Conservation (phyloP, 2,329 filamentous ascomycete genomes). For the Venturia pyrina region DNA sequence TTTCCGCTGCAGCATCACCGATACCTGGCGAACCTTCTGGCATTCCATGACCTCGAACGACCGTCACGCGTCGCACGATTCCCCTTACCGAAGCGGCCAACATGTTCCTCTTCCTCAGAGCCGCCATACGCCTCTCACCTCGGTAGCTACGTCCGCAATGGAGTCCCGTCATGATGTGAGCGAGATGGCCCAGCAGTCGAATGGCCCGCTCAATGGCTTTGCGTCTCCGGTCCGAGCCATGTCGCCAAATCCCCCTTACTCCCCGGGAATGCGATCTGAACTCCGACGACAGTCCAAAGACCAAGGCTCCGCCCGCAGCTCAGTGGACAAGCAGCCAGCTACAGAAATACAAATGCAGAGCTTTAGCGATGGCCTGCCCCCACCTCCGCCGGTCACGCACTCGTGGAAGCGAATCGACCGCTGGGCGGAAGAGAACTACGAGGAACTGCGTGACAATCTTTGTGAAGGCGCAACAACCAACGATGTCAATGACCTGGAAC, state of each 20-base stretch:
- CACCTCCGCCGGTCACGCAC: slow-evolving; percentile 75
- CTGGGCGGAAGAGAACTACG: slow-evolving; percentile 92
- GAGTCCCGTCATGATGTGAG: slow-evolving; percentile 82
- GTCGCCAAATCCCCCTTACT: slow-evolving; percentile 65
- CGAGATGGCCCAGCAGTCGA: slow-evolving; percentile 15
- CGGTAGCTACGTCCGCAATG: slow-evolving; percentile 72
- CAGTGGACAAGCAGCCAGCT: slow-evolving; percentile 53
- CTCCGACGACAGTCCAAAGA: slow-evolving; percentile 56
- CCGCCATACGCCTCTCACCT: slow-evolving; percentile 72
- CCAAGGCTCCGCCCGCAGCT: slow-evolving; percentile 41
- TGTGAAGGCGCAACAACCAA: slow-evolving; percentile 88
- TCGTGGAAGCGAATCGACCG: slow-evolving; percentile 91
- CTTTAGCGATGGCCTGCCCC: slow-evolving; percentile 84
- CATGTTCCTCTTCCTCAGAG: slow-evolving; percentile 82
- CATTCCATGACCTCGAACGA: slow-evolving; percentile 67
- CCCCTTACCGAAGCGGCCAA: slow-evolving; percentile 80
- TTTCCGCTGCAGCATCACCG: neutral
- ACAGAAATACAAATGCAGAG: slow-evolving; percentile 95
- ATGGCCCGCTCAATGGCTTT: slow-evolving; percentile 46
- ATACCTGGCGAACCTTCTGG: slow-evolving; percentile 82
- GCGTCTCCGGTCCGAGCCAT: slow-evolving; percentile 46
- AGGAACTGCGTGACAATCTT: slow-evolving; percentile 86
- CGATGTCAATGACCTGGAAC: slow-evolving; percentile 93
- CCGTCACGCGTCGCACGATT: slow-evolving; percentile 87
- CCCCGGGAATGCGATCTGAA: slow-evolving; percentile 77